Evolutionary conservation across 1,284 basidiomycete genomes (phyloP).

Genomic region (Tilletia caries): DNA sequence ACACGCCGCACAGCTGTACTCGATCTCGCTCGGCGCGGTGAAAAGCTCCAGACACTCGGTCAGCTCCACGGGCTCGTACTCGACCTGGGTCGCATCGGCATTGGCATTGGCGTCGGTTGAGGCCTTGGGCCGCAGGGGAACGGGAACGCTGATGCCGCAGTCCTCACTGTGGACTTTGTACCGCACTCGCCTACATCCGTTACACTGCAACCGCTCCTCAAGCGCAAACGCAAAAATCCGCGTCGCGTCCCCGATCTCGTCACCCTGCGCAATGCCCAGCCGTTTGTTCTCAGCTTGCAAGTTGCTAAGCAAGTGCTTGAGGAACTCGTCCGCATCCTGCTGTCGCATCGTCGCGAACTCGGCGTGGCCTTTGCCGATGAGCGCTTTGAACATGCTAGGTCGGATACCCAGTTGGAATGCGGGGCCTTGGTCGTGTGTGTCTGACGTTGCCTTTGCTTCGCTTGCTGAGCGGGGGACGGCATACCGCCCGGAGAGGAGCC

Average conservation of each 20-base stretch:
- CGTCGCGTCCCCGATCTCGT: constrained; percentile 60
- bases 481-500: constrained; percentile 87
- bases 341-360: constrained; percentile 97
- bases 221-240: constrained; percentile 74
- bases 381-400: constrained; percentile 79
- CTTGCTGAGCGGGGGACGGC: constrained; percentile 62
- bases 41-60: constrained; percentile 67
- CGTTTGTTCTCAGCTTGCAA: constrained; percentile 58
- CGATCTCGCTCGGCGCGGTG: constrained; percentile 68
- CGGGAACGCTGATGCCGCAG: constrained; percentile 69
- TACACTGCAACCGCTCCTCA: constrained; percentile 64
- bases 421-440: constrained; percentile 16
- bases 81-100: constrained; percentile 21
- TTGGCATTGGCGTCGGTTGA: not conserved
- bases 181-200: constrained; percentile 76
- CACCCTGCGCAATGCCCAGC: constrained; percentile 16
- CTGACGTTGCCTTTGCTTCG: constrained; percentile 10
- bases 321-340: constrained; percentile 95
- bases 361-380: constrained; percentile 85
- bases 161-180: constrained; percentile 79
- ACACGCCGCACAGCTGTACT: constrained; percentile 67
- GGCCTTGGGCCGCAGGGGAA: constrained; percentile 58
- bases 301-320: constrained; percentile 73
- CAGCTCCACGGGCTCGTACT: constrained; percentile 71
- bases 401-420: constrained; percentile 79